Evolutionary conservation across 352 stramenopile genomes (phyloP).

Genomic region (Aphanomyces astaci): DNA sequence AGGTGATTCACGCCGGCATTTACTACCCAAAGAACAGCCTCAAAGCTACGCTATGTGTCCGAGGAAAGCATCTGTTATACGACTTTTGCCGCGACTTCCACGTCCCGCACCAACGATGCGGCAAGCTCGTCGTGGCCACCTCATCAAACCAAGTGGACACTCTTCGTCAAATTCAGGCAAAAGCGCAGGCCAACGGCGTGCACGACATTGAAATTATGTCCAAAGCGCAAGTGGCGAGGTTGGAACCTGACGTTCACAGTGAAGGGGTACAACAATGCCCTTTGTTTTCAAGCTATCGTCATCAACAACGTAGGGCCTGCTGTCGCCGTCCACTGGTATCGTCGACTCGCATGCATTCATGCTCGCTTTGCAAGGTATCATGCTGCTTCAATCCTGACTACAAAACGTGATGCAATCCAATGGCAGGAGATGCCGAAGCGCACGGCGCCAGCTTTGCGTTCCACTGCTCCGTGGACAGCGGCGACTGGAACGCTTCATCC

Average conservation of each 20-base stretch:
- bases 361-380: constrained; percentile 67
- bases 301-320: constrained; percentile 48
- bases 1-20: constrained; percentile 93
- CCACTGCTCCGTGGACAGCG: constrained; percentile 48
- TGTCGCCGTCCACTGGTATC: constrained; percentile 93
- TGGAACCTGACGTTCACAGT: constrained; percentile 58
- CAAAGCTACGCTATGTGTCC: constrained; percentile 89
- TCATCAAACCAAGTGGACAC: constrained; percentile 41
- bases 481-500: constrained; percentile 27
- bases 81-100: constrained; percentile 80
- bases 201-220: constrained; percentile 45
- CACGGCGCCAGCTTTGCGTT: constrained; percentile 48
- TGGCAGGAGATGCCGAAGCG: neutral
- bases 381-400: neutral
- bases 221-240: constrained; percentile 29
- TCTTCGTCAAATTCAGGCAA: constrained; percentile 34
- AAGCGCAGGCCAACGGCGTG: constrained; percentile 48
- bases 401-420: too few relatives aligned
- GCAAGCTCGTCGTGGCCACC: constrained; percentile 93
- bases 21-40: constrained; percentile 89
- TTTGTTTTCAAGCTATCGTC: neutral
- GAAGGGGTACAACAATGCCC: constrained; percentile 27
- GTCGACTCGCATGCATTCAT: constrained; percentile 91
- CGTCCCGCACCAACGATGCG: constrained; percentile 80
- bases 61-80: constrained; percentile 85